Percentiles rank a stretch among this genome's conserved stretches.
phyloP scores from a whole-genome alignment of 2,329 filamentous ascomycete genomes.

The Cladophialophora yegresii region DNA sequence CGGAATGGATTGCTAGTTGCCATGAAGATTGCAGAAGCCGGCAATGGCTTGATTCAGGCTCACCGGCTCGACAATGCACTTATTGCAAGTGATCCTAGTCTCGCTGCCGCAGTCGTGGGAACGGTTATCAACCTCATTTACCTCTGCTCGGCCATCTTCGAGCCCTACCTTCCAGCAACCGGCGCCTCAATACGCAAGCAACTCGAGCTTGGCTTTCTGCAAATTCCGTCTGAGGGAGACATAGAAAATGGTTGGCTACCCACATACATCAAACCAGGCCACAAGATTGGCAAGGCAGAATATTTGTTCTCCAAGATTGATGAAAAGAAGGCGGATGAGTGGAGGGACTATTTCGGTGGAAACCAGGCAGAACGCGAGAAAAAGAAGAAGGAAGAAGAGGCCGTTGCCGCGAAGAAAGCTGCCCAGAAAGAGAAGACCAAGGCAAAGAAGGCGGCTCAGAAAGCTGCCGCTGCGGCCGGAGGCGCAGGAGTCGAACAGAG shows the following conservation, averaged over 20 bases:
- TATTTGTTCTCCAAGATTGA: slow-evolving; percentile 85
- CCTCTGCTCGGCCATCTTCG: slow-evolving; percentile 74
- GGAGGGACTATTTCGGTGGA: slow-evolving; percentile 74
- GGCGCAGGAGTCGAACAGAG: slow-evolving; percentile 40
- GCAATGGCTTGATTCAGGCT: slow-evolving; percentile 62
- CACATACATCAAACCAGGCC: slow-evolving; percentile 64
- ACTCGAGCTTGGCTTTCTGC: slow-evolving; percentile 61
- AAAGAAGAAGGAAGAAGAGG: slow-evolving; percentile 63
- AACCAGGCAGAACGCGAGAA: slow-evolving; percentile 67
- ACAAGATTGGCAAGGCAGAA: slow-evolving; percentile 77
- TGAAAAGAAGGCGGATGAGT: slow-evolving; percentile 76
- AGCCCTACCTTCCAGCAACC: slow-evolving; percentile 84
- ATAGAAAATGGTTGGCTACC: slow-evolving; percentile 64
- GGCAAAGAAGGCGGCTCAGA: slow-evolving; percentile 38
- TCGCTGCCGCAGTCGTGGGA: slow-evolving; percentile 66
- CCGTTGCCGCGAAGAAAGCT: slow-evolving; percentile 43
- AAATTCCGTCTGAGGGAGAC: slow-evolving; percentile 59
- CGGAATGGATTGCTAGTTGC: slow-evolving; percentile 57
- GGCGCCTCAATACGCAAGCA: slow-evolving; percentile 74
- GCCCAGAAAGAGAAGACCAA: slow-evolving; percentile 43
- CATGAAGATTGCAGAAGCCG: slow-evolving; percentile 60
- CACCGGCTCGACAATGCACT: slow-evolving; percentile 64
- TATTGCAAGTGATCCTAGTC: slow-evolving; percentile 60
- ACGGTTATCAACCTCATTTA: slow-evolving; percentile 82
- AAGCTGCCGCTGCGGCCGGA: slow-evolving; percentile 24